Evolutionary conservation across 805 yeast species (phyloP).

Genomic region (Blastobotrys parvus): DNA sequence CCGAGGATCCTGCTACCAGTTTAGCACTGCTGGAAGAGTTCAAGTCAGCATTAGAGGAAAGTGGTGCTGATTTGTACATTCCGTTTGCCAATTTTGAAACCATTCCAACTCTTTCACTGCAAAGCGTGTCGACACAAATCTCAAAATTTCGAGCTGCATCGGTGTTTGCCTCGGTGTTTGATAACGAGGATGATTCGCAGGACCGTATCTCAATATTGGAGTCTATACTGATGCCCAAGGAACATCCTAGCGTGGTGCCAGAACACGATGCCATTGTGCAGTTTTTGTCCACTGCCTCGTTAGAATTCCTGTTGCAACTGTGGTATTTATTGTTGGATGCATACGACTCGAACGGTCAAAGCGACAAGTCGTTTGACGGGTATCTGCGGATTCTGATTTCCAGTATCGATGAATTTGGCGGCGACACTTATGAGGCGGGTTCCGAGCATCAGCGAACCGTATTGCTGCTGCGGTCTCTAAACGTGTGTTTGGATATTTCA

Average conservation of each 20-base stretch:
- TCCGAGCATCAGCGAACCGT: constrained; percentile 32
- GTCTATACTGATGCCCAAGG: constrained; percentile 29
- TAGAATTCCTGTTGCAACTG: constrained; percentile 57
- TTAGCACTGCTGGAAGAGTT: constrained; percentile 21
- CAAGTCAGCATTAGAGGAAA: constrained; percentile 7
- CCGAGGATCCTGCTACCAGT: constrained; percentile 29
- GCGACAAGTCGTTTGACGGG: constrained; percentile 43
- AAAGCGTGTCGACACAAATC: constrained; percentile 48
- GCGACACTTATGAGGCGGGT: constrained; percentile 19
- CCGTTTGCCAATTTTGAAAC: constrained; percentile 49
- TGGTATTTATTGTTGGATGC: constrained; percentile 66
- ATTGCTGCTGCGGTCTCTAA: constrained; percentile 41
- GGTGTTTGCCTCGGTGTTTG: constrained; percentile 47
- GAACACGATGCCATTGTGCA: constrained; percentile 46
- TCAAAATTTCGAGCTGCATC: constrained; percentile 66
- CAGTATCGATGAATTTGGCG: constrained; percentile 33
- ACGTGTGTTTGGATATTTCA: constrained; percentile 46
- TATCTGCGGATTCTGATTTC: constrained; percentile 35
- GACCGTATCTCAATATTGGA: constrained; percentile 20
- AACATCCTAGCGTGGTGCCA: constrained; percentile 13
- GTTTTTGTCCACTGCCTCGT: constrained; percentile 56
- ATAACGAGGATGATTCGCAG: constrained; percentile 4
- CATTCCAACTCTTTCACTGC: constrained; percentile 47
- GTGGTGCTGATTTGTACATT: constrained; percentile 25
- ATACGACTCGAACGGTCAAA: constrained; percentile 36